phyloP scores from a whole-genome alignment of 2,329 filamentous ascomycete species.

The Dactylellina leptospora region DNA sequence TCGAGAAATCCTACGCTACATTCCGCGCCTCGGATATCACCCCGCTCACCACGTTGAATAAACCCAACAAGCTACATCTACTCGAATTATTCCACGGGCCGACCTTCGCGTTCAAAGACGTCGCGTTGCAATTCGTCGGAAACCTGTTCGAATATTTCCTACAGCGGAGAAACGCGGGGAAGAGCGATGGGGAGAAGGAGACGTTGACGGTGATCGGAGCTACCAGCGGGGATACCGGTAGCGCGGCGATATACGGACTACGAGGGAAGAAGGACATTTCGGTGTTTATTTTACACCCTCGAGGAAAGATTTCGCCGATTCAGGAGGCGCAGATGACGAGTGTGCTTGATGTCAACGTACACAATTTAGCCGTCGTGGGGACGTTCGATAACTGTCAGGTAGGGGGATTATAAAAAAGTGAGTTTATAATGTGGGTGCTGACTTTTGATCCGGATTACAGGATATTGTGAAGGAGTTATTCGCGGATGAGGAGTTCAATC shows the following conservation, averaged over 20 bases:
- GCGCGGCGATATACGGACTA: constrained; percentile 93
- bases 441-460: too few species aligned
- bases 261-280: constrained; percentile 96
- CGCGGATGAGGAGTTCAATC: constrained; percentile 83
- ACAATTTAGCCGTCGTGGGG: constrained; percentile 87
- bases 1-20: constrained; percentile 84
- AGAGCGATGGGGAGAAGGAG: constrained; percentile 67
- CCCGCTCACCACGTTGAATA: constrained; percentile 79
- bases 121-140: constrained; percentile 91
- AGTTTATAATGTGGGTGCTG: background rate
- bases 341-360: constrained; percentile 86
- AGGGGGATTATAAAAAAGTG: constrained; percentile 34
- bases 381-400: constrained; percentile 97
- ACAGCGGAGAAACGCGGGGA: constrained; percentile 75
- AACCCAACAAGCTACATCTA: constrained; percentile 76
- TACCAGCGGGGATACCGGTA: constrained; percentile 88
- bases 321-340: constrained; percentile 99
- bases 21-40: constrained; percentile 83
- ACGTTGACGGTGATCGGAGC: constrained; percentile 87
- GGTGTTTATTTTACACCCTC: constrained; percentile 92
- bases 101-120: constrained; percentile 95
- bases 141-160: constrained; percentile 94
- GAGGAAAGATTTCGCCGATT: constrained; percentile 87
- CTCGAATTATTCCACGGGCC: constrained; percentile 97
- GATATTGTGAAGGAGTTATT: constrained; percentile 96